Evolutionary conservation across 176 grass and related monocot species (phyloP).

Genomic region (maize (Zea mays)): DNA sequence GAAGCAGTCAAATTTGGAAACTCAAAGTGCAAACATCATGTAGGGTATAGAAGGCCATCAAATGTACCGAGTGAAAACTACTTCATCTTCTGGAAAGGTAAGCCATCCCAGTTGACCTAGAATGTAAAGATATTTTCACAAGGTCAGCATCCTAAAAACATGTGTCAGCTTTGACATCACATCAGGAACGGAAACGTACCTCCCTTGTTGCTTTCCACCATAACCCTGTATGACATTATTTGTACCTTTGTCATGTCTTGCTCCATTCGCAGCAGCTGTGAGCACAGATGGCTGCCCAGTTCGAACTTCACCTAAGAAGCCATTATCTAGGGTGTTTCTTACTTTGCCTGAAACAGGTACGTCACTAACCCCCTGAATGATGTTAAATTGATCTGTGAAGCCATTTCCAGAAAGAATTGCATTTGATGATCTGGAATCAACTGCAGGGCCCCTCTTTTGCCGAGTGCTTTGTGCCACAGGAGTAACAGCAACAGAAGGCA

Average conservation of each 20-base stretch:
- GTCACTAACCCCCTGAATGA: constrained; percentile 61
- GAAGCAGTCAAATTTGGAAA: not conserved
- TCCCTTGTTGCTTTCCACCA: constrained; percentile 69
- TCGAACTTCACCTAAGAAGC: constrained; percentile 48
- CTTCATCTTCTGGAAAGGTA: constrained; percentile 63
- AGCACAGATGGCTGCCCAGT: constrained; percentile 48
- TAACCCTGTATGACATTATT: constrained; percentile 52
- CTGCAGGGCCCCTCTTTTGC: constrained; percentile 52
- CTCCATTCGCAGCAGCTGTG: constrained; percentile 43
- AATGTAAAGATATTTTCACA: constrained; percentile 27
- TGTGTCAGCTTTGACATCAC: not conserved
- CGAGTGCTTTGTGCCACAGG: constrained; percentile 79
- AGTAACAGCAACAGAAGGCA: constrained; percentile 93
- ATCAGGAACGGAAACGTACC: constrained; percentile 47
- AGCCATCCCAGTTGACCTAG: constrained; percentile 40
- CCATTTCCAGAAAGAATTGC: constrained; percentile 53
- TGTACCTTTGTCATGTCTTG: constrained; percentile 46
- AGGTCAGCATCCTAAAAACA: not conserved
- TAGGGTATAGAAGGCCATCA: not conserved
- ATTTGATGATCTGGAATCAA: constrained; percentile 55
- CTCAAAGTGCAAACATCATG: not conserved
- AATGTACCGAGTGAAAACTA: constrained; percentile 34
- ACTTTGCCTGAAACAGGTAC: constrained; percentile 59
- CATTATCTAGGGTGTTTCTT: constrained; percentile 49
- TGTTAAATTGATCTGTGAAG: constrained; percentile 48